Evolutionary conservation across 139 green algal genomes (phyloP).

Genomic region (Closterium sp.): DNA sequence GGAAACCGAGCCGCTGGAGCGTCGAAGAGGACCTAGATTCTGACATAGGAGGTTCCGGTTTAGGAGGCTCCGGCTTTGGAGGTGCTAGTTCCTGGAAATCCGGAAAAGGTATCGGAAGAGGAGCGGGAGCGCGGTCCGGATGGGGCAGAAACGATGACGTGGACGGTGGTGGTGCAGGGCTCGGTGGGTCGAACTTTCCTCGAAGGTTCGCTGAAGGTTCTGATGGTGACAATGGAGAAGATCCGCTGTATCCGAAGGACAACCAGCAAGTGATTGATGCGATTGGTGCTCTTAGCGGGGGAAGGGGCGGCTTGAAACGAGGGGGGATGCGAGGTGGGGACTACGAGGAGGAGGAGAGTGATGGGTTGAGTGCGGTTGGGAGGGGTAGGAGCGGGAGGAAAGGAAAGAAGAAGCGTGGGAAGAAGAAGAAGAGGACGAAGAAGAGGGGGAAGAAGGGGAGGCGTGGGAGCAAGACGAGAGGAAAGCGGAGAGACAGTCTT

Average conservation of each 20-base stretch:
- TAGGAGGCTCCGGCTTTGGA: background rate
- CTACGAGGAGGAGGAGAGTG: background rate
- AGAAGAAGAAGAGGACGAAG: background rate
- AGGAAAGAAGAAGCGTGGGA: background rate
- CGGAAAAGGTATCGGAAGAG: background rate
- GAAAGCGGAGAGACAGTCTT: background rate
- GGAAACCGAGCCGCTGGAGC: background rate
- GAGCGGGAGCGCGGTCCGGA: background rate
- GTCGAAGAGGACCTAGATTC: background rate
- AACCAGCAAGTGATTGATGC: background rate
- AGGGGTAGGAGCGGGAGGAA: background rate
- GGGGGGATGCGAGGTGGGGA: background rate
- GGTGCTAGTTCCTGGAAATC: background rate
- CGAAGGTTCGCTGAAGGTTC: background rate
- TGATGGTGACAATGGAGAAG: background rate
- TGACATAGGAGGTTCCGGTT: background rate
- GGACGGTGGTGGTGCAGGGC: background rate
- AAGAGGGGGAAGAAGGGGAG: background rate
- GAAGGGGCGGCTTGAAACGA: background rate
- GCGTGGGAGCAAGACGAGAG: background rate
- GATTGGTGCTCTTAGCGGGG: background rate
- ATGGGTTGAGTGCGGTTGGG: background rate
- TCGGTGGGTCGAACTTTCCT: background rate
- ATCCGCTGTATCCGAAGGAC: background rate
- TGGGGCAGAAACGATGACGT: background rate